A percentile compares a stretch with the other conserved stretches of the same genome.
Conservation (phyloP, 2,329 filamentous ascomycete species). For the Hortaea werneckii region DNA sequence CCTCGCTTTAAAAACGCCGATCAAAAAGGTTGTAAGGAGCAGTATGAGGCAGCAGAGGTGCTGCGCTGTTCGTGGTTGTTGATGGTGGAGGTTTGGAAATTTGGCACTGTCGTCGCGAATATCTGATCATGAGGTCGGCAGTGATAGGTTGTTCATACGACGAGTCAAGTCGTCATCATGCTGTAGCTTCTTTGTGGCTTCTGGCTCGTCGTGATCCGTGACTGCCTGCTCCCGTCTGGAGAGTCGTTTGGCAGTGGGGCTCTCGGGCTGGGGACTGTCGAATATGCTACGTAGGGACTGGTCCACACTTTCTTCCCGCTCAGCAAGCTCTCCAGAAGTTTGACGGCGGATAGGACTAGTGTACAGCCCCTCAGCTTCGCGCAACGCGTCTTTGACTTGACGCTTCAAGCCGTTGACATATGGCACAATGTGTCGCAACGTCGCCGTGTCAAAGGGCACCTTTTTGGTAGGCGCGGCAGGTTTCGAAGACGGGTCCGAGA, state of each 20-base stretch:
- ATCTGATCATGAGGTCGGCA: background rate
- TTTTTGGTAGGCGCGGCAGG: conserved; percentile 35
- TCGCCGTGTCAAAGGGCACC: conserved; percentile 55
- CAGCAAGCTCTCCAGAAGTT: conserved; percentile 9
- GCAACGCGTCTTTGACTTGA: conserved; percentile 37
- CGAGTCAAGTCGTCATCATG: conserved; percentile 8
- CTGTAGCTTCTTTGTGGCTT: conserved; percentile 1
- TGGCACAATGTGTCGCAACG: conserved; percentile 51
- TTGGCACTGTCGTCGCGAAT: no score
- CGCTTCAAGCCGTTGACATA: conserved; percentile 39
- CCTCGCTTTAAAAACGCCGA: no score
- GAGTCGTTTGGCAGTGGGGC: conserved; percentile 10
- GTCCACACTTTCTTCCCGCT: conserved; percentile 7
- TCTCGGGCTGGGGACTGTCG: conserved; percentile 16
- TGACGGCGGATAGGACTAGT: conserved; percentile 29
- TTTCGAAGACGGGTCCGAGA: conserved; percentile 18
- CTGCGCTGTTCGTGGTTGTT: no score
- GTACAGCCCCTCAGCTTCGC: conserved; percentile 39
- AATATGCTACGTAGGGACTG: conserved; percentile 27
- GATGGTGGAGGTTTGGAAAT: no score
- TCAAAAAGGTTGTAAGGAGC: no score
- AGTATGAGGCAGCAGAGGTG: no score
- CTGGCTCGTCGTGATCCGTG: conserved; percentile 15
- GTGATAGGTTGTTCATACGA: conserved; percentile 10
- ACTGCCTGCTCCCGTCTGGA: conserved; percentile 15